Evolutionary conservation across 257 asterid genomes (phyloP), one percentile per base, ranked within the genome.

Genomic region (Cordia subcordata): DNA sequence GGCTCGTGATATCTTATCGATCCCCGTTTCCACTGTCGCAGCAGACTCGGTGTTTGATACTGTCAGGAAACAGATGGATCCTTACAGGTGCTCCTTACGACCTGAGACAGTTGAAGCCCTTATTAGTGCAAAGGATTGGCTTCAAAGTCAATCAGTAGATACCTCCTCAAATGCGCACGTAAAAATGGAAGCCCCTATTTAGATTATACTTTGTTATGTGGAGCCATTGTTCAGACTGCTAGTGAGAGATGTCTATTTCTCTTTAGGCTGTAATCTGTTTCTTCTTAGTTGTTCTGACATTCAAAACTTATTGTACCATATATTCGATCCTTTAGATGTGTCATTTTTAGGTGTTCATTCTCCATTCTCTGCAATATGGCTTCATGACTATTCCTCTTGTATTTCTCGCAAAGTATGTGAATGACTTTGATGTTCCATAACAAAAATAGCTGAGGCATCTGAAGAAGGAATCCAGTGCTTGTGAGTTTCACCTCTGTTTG

Each of bases 61-160:
- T 0, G 75, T 74, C 15, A 57, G 79, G 4, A 93, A 85, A 80
- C 95, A 85, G 82, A 93, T 93, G 96, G 99, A 89, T 65, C 55
- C 80, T 6, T 86, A 93, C 79, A 66, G 86, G 76, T 82, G 95
- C 64, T 81, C 94, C 5, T 71, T 93, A 68, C 75, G 95, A 15
- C 96, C 96, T 0, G 96, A 86, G 77, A 93, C 97, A 0, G 82
- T 85, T 65, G 96, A 93, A 88, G 97, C 99, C 1, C 91, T 93
- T 12, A 76, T 88, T 18, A 88, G 99, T 56, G 94, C 92, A 0
- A 93, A 93, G 75, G 89, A 86, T 67, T 93, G 99, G 99, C 88
- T 86, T 49, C 83, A 74, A 72, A 61, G 71, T 61, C 85, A 72
- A 77, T 64, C 72, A 0, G 69, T 58, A 15, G 85, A 73, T 53